Conservation (phyloP, 2,329 filamentous ascomycete species). For the Mariannaea sp. region DNA sequence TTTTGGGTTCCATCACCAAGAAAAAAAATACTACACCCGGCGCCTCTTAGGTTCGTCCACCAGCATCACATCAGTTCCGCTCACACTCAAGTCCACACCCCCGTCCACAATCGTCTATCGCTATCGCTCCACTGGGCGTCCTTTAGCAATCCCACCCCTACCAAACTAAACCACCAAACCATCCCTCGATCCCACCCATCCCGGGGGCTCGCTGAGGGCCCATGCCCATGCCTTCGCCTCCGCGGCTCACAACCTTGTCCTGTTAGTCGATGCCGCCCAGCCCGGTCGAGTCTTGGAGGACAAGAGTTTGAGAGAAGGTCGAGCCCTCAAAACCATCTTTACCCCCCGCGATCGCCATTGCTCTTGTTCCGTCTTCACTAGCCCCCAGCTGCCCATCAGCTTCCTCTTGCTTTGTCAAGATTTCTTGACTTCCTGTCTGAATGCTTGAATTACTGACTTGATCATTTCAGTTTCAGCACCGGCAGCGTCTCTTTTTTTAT, state of each 20-base stretch:
- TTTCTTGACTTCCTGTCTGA: constrained; percentile 25
- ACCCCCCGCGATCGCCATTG: constrained; percentile 29
- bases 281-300: constrained; percentile 29
- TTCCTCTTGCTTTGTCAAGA: constrained; percentile 33
- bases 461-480: constrained; percentile 30
- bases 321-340: constrained; percentile 36
- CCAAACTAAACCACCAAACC: constrained; percentile 22
- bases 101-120: constrained; percentile 15
- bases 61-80: neutral
- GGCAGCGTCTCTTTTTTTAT: constrained; percentile 21
- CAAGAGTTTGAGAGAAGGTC: neutral
- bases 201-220: constrained; percentile 33
- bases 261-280: constrained; percentile 37
- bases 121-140: constrained; percentile 20
- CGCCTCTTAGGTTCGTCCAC: constrained; percentile 14
- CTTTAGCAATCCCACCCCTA: constrained; percentile 17
- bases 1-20: constrained; percentile 7
- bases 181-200: constrained; percentile 30
- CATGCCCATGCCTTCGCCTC: constrained; percentile 35
- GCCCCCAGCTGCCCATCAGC: constrained; percentile 25
- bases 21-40: constrained; percentile 15
- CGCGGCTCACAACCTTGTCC: constrained; percentile 40
- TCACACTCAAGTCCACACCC: neutral
- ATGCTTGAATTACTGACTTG: constrained; percentile 28
- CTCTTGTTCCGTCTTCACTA: constrained; percentile 25